phyloP scores from a whole-genome alignment of 768 basidiomycete genomes.

The Leccinellum luteum region DNA sequence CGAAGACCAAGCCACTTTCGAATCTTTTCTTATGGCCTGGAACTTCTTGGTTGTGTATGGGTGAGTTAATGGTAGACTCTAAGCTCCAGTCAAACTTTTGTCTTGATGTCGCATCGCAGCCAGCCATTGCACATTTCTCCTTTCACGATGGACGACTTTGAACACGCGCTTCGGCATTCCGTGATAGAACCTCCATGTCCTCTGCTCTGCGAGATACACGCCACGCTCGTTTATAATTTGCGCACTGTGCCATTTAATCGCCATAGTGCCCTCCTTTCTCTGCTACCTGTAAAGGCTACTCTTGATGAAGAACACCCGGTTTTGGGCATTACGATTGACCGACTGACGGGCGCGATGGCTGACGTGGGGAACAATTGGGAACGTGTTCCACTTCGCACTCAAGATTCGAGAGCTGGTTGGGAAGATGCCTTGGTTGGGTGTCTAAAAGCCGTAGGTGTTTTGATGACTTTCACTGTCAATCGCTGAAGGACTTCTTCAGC shows the following conservation, averaged over 20 bases:
- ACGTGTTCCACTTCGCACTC: constrained; percentile 65
- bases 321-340: constrained; percentile 59
- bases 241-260: constrained; percentile 78
- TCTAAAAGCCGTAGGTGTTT: constrained; percentile 78
- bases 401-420: constrained; percentile 83
- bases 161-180: constrained; percentile 79
- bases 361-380: constrained; percentile 89
- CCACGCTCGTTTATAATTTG: constrained; percentile 83
- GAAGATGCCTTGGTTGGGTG: constrained; percentile 88
- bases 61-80: constrained; percentile 45
- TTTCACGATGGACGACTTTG: constrained; percentile 92
- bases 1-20: constrained; percentile 62
- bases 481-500: constrained; percentile 41
- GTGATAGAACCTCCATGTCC: constrained; percentile 64
- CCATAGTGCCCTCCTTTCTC: constrained; percentile 70
- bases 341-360: constrained; percentile 65
- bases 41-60: constrained; percentile 93
- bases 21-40: constrained; percentile 88
- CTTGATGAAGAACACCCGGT: constrained; percentile 43
- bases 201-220: constrained; percentile 86
- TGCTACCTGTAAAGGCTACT: constrained; percentile 42
- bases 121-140: constrained; percentile 84
- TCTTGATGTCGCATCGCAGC: constrained; percentile 39
- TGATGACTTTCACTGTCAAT: not conserved
- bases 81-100: not conserved